Evolutionary conservation across 805 yeast genomes (phyloP).

Genomic region (Yarrowia sp.): DNA sequence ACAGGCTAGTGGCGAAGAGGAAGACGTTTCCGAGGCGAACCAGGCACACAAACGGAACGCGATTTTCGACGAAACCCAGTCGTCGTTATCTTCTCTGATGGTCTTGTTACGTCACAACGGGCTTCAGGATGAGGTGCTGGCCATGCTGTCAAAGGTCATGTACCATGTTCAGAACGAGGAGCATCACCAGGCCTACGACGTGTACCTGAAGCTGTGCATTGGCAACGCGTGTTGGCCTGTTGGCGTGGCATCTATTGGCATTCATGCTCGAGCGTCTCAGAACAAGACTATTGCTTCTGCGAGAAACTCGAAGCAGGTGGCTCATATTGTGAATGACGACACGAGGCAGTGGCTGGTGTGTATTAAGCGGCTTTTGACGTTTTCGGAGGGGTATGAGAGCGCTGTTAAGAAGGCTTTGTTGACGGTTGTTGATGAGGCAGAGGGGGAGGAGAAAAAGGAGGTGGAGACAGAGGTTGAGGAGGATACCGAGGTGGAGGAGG

Average conservation of each 20-base stretch:
- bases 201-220: conserved; percentile 70
- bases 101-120: conserved; percentile 49
- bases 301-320: conserved; percentile 42
- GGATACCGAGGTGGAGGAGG: neutral
- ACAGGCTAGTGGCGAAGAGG: neutral
- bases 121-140: conserved; percentile 44
- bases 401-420: neutral
- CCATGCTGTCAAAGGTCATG: conserved; percentile 57
- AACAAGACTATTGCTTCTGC: conserved; percentile 45
- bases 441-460: neutral
- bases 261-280: conserved; percentile 69
- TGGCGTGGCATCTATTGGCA: conserved; percentile 75
- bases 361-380: conserved; percentile 68
- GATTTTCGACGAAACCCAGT: conserved; percentile 47
- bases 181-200: conserved; percentile 55
- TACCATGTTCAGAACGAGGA: conserved; percentile 56
- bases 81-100: conserved; percentile 50
- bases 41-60: conserved; percentile 30
- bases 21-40: neutral
- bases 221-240: conserved; percentile 94
- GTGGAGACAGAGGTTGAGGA: neutral
- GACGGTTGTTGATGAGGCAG: neutral
- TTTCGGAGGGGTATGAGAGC: conserved; percentile 37
- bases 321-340: conserved; percentile 79
- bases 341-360: conserved; percentile 76